A percentile compares a stretch with the other conserved stretches of the same genome.
Evolutionary conservation across 768 basidiomycete species (phyloP).

Genomic region (Panaeolus cyanescens): DNA sequence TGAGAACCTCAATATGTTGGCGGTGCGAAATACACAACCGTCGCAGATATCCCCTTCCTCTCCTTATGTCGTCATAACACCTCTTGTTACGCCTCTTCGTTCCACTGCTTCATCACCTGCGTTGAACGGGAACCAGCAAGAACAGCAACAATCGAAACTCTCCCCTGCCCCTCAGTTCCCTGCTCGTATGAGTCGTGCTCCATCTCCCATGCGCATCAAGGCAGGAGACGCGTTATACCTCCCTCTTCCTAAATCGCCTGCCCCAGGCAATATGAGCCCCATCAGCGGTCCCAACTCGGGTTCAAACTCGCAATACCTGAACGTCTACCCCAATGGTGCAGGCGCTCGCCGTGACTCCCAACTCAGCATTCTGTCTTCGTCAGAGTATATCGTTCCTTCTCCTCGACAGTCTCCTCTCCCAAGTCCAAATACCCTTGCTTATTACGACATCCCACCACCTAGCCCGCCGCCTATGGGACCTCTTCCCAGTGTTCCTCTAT

Average conservation of each 20-base stretch:
- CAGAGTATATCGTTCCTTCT: conserved; percentile 34
- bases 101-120: conserved; percentile 11
- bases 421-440: conserved; percentile 42
- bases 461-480: conserved; percentile 51
- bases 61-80: conserved; percentile 10
- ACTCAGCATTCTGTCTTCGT: conserved; percentile 27
- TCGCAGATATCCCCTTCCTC: conserved; percentile 11
- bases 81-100: conserved; percentile 7
- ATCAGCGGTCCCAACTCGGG: conserved; percentile 13
- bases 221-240: neutral
- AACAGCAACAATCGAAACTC: neutral
- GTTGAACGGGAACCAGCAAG: neutral
- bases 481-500: conserved; percentile 36
- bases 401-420: conserved; percentile 19
- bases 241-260: neutral
- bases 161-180: neutral
- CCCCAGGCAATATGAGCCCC: neutral
- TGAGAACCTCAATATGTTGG: conserved; percentile 14
- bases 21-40: conserved; percentile 1
- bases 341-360: neutral
- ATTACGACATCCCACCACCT: conserved; percentile 53
- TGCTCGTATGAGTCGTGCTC: neutral
- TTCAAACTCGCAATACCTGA: conserved; percentile 7
- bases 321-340: conserved; percentile 9
- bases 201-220: conserved; percentile 7